Conservation (phyloP, 192 early-diverging fungal genomes). For the Dispira simplex region DNA sequence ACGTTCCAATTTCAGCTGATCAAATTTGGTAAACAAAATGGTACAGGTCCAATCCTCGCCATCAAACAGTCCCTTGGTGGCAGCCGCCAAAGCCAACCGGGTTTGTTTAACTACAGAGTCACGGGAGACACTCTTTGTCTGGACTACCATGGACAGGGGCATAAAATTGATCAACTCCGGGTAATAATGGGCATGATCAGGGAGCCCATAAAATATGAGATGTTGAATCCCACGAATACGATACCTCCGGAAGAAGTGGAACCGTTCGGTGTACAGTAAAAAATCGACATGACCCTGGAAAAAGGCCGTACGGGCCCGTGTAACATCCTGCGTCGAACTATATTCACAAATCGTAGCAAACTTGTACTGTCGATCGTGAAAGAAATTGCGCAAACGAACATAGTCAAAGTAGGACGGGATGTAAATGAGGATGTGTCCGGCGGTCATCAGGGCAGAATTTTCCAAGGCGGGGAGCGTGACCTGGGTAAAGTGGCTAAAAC, state of each 20-base stretch:
- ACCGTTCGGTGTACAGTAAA: conserved; percentile 85
- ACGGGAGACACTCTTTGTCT: conserved; percentile 22
- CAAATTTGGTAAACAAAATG: conserved; percentile 63
- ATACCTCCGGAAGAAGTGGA: conserved; percentile 86
- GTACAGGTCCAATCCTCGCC: conserved; percentile 35
- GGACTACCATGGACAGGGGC: conserved; percentile 27
- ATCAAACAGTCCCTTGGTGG: conserved; percentile 31
- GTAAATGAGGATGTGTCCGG: conserved; percentile 45
- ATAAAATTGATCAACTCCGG: conserved; percentile 76
- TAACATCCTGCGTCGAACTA: conserved; percentile 59
- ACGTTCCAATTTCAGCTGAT: conserved; percentile 74
- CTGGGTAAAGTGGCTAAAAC: conserved; percentile 76
- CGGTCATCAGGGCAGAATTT: conserved; percentile 33
- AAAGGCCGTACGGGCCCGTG: conserved; percentile 59
- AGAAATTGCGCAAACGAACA: conserved; percentile 81
- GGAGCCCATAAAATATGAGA: conserved; percentile 81
- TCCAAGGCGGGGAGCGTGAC: conserved; percentile 33
- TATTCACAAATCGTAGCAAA: conserved; percentile 85
- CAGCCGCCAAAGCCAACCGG: conserved; percentile 19
- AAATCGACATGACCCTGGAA: conserved; percentile 64
- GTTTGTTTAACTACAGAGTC: background rate
- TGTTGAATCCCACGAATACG: conserved; percentile 70
- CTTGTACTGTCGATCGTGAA: conserved; percentile 53
- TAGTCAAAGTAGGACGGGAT: conserved; percentile 95
- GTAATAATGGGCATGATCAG: conserved; percentile 75